A percentile compares a stretch with the other conserved stretches of the same genome.
phyloP scores from a whole-genome alignment of 139 green algal species.

The Asterochloris sp. region DNA sequence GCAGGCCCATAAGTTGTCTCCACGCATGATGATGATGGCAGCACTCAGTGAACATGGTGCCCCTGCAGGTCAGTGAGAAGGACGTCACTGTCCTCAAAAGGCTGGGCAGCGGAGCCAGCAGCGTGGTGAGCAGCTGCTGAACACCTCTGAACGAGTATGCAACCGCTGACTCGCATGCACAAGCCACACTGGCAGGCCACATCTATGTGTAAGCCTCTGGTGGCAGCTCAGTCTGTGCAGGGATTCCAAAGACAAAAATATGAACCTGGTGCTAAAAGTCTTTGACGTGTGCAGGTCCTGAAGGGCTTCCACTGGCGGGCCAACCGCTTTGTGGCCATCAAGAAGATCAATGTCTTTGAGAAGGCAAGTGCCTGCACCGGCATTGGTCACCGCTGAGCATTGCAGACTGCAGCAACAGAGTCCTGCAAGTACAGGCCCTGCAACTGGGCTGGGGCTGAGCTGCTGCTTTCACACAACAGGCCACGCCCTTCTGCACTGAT shows the following conservation, averaged over 20 bases:
- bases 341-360: slow-evolving; percentile 77
- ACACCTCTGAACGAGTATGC: neutral
- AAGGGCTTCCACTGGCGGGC: slow-evolving; percentile 67
- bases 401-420: too few relatives aligned
- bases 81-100: slow-evolving; percentile 72
- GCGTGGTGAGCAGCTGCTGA: slow-evolving; percentile 36
- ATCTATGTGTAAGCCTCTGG: too few relatives aligned
- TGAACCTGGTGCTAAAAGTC: neutral
- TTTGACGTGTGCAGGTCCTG: slow-evolving; percentile 51
- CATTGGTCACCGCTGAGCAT: neutral
- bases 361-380: slow-evolving; percentile 26
- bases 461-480: too few relatives aligned
- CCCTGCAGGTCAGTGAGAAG: slow-evolving; percentile 65
- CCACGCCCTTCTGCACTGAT: too few relatives aligned
- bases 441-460: too few relatives aligned
- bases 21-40: too few relatives aligned
- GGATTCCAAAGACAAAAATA: too few relatives aligned
- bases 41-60: neutral
- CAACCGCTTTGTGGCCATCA: slow-evolving; percentile 78
- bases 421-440: neutral
- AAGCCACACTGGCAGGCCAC: neutral
- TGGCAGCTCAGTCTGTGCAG: too few relatives aligned
- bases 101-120: slow-evolving; percentile 65
- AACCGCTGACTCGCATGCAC: neutral
- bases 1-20: too few relatives aligned